Conservation (phyloP, 164 flowering plant species). For the Chimonanthus praecox region DNA sequence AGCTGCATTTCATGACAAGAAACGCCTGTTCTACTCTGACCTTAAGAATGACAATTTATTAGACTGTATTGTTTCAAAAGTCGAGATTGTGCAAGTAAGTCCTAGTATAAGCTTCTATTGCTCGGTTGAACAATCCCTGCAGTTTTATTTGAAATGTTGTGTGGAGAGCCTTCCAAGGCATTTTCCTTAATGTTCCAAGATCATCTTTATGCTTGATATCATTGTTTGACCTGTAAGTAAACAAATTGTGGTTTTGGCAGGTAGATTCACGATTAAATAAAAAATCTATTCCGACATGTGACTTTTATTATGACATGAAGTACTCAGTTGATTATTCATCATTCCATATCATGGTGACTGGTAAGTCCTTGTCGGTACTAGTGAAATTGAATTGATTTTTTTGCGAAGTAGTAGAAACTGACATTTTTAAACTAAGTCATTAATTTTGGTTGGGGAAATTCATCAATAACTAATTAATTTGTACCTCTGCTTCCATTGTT, state of each 20-base stretch:
- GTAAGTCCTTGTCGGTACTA: constrained; percentile 27
- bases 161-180: not conserved
- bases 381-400: not conserved
- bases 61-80: constrained; percentile 82
- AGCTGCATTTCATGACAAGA: constrained; percentile 66
- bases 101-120: constrained; percentile 40
- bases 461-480: not conserved
- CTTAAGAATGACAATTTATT: constrained; percentile 76
- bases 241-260: constrained; percentile 28
- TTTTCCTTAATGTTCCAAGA: not conserved
- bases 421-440: not conserved
- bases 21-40: constrained; percentile 74
- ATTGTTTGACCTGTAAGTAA: constrained; percentile 1
- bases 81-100: constrained; percentile 39
- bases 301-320: constrained; percentile 84
- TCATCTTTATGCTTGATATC: not conserved
- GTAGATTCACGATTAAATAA: constrained; percentile 21
- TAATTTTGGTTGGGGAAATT: not conserved
- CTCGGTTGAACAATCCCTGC: not conserved
- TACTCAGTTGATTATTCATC: constrained; percentile 82
- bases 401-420: too few relatives aligned
- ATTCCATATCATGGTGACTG: constrained; percentile 39
- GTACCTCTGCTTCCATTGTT: not conserved
- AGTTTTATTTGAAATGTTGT: not conserved
- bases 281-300: constrained; percentile 39